Evolutionary conservation across 2,329 filamentous ascomycete species (phyloP).

Genomic region (Neocatenulostroma microsporum): DNA sequence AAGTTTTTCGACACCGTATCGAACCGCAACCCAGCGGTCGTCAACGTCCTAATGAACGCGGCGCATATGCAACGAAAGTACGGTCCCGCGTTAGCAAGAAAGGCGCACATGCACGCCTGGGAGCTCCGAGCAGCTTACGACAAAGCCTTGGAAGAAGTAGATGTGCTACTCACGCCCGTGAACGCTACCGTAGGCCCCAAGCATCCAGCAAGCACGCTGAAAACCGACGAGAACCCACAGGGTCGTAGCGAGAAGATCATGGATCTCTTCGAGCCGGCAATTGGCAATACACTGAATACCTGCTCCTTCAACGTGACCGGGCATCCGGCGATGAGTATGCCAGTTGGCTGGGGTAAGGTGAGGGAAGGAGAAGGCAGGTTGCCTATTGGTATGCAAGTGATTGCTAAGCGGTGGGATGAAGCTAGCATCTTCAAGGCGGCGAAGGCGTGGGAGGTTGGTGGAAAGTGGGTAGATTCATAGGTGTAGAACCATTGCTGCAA

Average conservation of each 20-base stretch:
- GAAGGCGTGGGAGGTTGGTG: constrained; percentile 30
- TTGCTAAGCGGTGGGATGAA: constrained; percentile 30
- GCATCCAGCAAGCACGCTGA: constrained; percentile 26
- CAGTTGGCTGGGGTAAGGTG: constrained; percentile 31
- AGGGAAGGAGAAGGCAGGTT: constrained; percentile 22
- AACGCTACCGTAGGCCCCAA: constrained; percentile 40
- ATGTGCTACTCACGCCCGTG: constrained; percentile 44
- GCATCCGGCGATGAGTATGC: constrained; percentile 44
- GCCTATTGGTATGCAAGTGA: constrained; percentile 32
- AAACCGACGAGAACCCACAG: constrained; percentile 17
- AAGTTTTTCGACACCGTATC: constrained; percentile 39
- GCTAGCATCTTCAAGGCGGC: constrained; percentile 29
- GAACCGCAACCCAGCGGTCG: constrained; percentile 38
- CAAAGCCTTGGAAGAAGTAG: constrained; percentile 35
- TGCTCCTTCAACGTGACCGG: constrained; percentile 45
- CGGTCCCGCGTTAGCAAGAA: constrained; percentile 32
- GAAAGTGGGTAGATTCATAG: constrained; percentile 17
- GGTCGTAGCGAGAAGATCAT: constrained; percentile 26
- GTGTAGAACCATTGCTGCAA: no score
- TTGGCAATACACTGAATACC: constrained; percentile 40
- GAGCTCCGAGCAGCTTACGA: constrained; percentile 45
- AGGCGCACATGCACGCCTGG: constrained; percentile 41
- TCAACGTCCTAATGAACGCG: constrained; percentile 38
- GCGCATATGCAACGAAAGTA: constrained; percentile 26
- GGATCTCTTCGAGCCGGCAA: constrained; percentile 37